Evolutionary conservation across 1,139 yeast species (phyloP).

Genomic region (Nadsonia starkeyi-henricii): DNA sequence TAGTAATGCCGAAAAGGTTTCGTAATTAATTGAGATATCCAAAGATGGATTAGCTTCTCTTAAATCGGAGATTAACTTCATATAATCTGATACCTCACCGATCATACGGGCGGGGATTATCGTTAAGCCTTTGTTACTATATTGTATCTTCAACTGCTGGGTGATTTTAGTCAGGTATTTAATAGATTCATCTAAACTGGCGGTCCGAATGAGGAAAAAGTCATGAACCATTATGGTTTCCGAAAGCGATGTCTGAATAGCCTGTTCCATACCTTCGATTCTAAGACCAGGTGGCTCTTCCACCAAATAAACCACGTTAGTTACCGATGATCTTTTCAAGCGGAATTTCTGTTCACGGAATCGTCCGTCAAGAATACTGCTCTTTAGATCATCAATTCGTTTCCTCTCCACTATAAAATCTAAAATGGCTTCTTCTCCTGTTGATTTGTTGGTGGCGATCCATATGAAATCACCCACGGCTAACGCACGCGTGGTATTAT

Average conservation of each 20-base stretch:
- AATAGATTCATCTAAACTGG: constrained; percentile 63
- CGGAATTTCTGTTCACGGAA: constrained; percentile 71
- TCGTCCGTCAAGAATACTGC: constrained; percentile 78
- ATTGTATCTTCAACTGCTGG: constrained; percentile 27
- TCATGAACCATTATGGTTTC: constrained; percentile 52
- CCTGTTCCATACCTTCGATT: constrained; percentile 30
- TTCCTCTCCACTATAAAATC: constrained; percentile 82
- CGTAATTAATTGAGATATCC: constrained; percentile 34
- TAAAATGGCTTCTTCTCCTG: constrained; percentile 52
- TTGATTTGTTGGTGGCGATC: constrained; percentile 57
- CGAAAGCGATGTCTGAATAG: constrained; percentile 66
- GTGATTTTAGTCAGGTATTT: constrained; percentile 49
- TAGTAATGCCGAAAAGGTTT: constrained; percentile 54
- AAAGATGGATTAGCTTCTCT: constrained; percentile 26
- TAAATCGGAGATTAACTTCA: constrained; percentile 10
- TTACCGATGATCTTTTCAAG: constrained; percentile 51
- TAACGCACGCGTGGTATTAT: constrained; percentile 42
- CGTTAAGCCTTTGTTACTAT: constrained; percentile 12
- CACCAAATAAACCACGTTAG: constrained; percentile 60
- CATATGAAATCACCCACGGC: constrained; percentile 82
- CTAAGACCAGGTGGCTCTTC: constrained; percentile 40
- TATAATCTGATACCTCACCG: constrained; percentile 16
- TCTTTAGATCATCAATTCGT: constrained; percentile 69
- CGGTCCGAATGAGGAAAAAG: constrained; percentile 57
- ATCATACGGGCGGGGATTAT: constrained; percentile 37